Conservation (phyloP, 352 stramenopile species). For the Pythium volutum region DNA sequence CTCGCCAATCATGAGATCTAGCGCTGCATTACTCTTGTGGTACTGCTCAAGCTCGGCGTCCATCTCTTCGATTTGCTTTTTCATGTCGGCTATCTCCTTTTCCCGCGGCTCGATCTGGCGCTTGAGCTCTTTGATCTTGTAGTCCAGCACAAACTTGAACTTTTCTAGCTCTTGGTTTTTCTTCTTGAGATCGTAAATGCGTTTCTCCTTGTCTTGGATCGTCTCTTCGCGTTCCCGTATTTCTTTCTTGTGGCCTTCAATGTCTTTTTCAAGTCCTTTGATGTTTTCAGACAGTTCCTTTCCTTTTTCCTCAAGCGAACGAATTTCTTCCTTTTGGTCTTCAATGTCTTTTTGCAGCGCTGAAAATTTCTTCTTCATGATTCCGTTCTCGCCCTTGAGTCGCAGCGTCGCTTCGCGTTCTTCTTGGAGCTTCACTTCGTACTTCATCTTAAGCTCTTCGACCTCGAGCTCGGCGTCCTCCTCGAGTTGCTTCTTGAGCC, state of each 20-base stretch:
- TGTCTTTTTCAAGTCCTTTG: conserved; percentile 90
- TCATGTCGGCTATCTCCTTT: conserved; percentile 93
- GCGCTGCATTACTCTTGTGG: conserved; percentile 92
- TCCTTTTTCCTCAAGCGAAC: conserved; percentile 87
- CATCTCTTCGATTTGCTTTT: conserved; percentile 95
- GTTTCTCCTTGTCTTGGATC: conserved; percentile 96
- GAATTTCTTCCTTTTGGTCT: conserved; percentile 94
- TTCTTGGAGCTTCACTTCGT: conserved; percentile 88
- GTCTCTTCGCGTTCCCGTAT: conserved; percentile 92
- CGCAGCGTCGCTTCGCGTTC: conserved; percentile 90
- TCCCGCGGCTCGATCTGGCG: conserved; percentile 94
- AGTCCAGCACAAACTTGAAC: conserved; percentile 97
- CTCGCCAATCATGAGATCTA: conserved; percentile 95
- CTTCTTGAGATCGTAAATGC: conserved; percentile 97
- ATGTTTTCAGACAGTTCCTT: conserved; percentile 93
- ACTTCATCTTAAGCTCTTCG: conserved; percentile 89
- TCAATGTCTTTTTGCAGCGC: conserved; percentile 94
- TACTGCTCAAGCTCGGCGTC: conserved; percentile 93
- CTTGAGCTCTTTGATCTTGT: conserved; percentile 97
- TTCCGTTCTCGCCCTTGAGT: conserved; percentile 95
- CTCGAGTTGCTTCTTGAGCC: conserved; percentile 90
- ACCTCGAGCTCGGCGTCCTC: conserved; percentile 94
- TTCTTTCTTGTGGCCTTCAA: conserved; percentile 91
- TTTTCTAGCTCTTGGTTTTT: conserved; percentile 97
- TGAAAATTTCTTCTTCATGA: conserved; percentile 97